Base-by-base conservation (phyloP, 768 basidiomycete species). In the Nidula microcarpa region DNA sequence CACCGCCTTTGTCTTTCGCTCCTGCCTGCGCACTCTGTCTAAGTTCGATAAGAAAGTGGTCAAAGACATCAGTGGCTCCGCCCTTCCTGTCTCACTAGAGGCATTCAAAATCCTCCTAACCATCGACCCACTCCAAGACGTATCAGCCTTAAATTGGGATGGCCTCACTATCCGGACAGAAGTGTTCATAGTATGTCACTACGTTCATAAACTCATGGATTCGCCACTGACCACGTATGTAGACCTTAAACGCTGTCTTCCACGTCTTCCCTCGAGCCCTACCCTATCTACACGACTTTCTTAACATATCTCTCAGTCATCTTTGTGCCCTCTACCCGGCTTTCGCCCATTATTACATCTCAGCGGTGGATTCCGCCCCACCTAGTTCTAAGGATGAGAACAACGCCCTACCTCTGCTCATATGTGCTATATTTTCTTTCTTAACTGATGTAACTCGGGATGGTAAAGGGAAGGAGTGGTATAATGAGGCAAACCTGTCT, bases 11-110 rank as follows among this genome's bases (percentile, higher is more conserved):
- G 93, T 97, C 33, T 98, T 98, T 73, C 77, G 88, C 33, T 91
- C 98, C 73, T 94, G 93, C 62, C 76, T 97, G 3, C 82, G 84
- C 49, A 87, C 94, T 5, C 76, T 98, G 14, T 94, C 89, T 68
- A 98, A 95, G 85, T 93, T 98, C 53, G 94, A 94, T 65, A 93
- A 94, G 34, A 87, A 94, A 58, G 82, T 89, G 0, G 91, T 91
- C 35, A 89, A 89, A 62, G 87, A 91, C 57, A 94, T 94, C 0
- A 81, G 83, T 34, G 84, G 81, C 30, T 79, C 83, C 43, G 84
- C 98, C 41, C 80, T 96, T 5, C 92, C 95, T 1, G 77, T 85
- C 13, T 99, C 97, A 97, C 71, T 98, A n/a, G 87, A 89, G 36
- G 91, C 91, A 0, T 94, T 98, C 75, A 84, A 83, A 56, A 81